Conservation (phyloP, 108 stramenopile species). For the Nannochloropsis granulata region DNA sequence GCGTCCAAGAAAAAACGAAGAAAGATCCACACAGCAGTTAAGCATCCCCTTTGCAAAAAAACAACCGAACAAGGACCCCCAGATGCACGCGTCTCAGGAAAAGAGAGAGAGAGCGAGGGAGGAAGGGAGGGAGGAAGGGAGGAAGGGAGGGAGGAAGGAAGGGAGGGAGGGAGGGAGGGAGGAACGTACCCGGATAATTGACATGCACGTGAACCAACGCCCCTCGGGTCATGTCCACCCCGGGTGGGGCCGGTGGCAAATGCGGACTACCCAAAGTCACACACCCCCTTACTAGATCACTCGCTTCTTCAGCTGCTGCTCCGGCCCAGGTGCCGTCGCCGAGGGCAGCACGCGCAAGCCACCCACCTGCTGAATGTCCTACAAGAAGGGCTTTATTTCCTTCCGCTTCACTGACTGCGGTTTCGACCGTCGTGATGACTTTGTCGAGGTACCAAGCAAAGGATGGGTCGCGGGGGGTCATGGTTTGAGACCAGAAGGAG, state of each 20-base stretch:
- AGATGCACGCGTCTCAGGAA: not conserved
- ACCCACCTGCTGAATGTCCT: slow-evolving; percentile 71
- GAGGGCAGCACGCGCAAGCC: slow-evolving; percentile 70
- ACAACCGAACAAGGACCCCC: too few species aligned
- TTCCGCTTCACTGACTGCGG: slow-evolving; percentile 23
- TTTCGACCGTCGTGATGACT: slow-evolving; percentile 40
- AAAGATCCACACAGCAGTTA: not conserved
- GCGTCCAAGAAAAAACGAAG: not conserved
- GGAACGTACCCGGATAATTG: not conserved
- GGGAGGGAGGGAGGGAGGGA: too few species aligned
- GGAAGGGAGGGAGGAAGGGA: not conserved
- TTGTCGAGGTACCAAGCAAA: slow-evolving; percentile 72
- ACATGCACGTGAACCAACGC: slow-evolving; percentile 46
- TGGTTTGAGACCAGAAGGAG: slow-evolving; percentile 51
- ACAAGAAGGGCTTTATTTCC: slow-evolving; percentile 47
- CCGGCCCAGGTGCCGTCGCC: slow-evolving; percentile 48
- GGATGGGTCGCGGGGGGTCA: slow-evolving; percentile 46
- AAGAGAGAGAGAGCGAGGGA: not conserved
- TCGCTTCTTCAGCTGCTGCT: slow-evolving; percentile 5
- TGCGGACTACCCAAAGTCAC: slow-evolving; percentile 64
- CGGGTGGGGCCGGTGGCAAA: slow-evolving; percentile 33
- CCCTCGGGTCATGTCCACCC: slow-evolving; percentile 46
- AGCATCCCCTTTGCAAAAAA: too few species aligned
- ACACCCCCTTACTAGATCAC: slow-evolving; percentile 13
- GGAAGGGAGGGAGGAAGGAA: not conserved